Percentiles rank a stretch among this genome's conserved stretches.
Conservation (phyloP, 2,329 filamentous ascomycete genomes). For the Venturia effusa region DNA sequence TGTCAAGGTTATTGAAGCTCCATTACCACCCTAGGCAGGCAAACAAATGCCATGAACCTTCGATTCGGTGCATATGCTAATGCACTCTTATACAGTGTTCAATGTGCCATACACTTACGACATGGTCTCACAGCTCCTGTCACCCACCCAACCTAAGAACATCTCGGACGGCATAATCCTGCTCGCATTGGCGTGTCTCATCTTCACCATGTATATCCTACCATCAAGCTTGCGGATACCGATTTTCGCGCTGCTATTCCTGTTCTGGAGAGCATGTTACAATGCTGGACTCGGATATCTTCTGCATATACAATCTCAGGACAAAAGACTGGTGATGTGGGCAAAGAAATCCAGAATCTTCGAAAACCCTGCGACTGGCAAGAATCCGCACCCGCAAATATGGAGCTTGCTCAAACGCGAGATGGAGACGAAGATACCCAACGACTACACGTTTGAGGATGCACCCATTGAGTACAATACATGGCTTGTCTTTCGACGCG, state of each 20-base stretch:
- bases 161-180: conserved; percentile 75
- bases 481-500: conserved; percentile 89
- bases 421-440: conserved; percentile 85
- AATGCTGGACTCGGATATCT: conserved; percentile 90
- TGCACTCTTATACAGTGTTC: conserved; percentile 57
- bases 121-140: conserved; percentile 96
- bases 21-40: neutral
- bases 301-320: conserved; percentile 79
- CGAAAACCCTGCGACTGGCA: conserved; percentile 67
- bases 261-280: conserved; percentile 88
- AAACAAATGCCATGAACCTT: conserved; percentile 5
- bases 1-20: neutral
- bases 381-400: conserved; percentile 71
- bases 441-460: conserved; percentile 86
- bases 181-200: conserved; percentile 62
- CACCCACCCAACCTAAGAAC: conserved; percentile 92
- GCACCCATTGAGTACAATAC: conserved; percentile 98
- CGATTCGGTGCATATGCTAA: neutral
- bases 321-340: conserved; percentile 77
- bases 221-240: conserved; percentile 60
- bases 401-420: conserved; percentile 80
- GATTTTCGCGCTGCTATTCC: conserved; percentile 70
- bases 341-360: conserved; percentile 79
- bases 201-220: conserved; percentile 62
- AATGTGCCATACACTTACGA: conserved; percentile 93